Conservation (phyloP, 169 alveolate species). For the Eimeria maxima region DNA sequence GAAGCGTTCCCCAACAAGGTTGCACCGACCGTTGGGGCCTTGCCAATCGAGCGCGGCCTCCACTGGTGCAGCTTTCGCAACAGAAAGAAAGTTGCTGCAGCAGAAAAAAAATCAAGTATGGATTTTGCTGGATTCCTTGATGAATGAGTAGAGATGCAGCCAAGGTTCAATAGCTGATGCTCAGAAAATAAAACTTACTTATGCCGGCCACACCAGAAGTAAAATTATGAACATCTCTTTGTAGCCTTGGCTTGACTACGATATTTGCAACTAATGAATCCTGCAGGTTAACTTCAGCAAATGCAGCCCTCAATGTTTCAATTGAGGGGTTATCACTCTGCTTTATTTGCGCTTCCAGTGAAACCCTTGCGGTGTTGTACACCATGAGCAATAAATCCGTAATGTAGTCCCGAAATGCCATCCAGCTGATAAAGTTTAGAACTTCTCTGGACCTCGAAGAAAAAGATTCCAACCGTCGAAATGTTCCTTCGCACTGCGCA, state of each 20-base stretch:
- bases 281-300: background rate
- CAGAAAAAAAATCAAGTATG: background rate
- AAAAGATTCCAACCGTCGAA: conserved; percentile 35
- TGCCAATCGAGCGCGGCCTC: conserved; percentile 16
- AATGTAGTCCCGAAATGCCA: conserved; percentile 47
- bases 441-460: conserved; percentile 10
- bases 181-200: background rate
- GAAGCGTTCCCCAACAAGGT: background rate
- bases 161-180: background rate
- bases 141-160: background rate
- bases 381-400: conserved; percentile 49
- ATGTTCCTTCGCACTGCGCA: conserved; percentile 62
- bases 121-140: background rate
- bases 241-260: conserved; percentile 16
- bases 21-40: background rate
- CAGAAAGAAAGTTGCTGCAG: conserved; percentile 52
- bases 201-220: conserved; percentile 58
- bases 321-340: conserved; percentile 1
- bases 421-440: conserved; percentile 46
- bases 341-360: conserved; percentile 21
- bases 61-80: conserved; percentile 71
- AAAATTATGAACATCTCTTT: conserved; percentile 48
- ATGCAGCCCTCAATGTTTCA: conserved; percentile 9
- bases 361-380: conserved; percentile 47
- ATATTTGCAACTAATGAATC: conserved; percentile 1